Evolutionary conservation across 768 basidiomycete genomes (phyloP), one percentile per base, ranked within the genome.

Genomic region (Imleria badia): DNA sequence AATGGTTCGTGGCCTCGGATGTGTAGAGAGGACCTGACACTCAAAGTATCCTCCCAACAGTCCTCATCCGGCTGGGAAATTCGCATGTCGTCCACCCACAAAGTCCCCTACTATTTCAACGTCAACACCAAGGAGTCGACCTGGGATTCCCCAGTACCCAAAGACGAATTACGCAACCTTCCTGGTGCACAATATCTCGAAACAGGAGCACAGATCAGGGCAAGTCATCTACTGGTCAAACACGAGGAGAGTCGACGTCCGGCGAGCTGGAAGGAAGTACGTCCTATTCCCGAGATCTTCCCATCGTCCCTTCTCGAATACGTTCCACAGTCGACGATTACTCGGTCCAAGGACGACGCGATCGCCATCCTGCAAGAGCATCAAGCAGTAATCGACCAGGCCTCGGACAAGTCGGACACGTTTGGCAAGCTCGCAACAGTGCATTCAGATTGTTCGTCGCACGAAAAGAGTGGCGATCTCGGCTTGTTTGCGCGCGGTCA

Each of bases 201-300:
- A 31, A 17, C n/a, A 29, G 64, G 76, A 17, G 78, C 74, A 19
- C 79, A 89, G 72, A 91, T 97, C 36, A 83, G 93, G 46, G 96
- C 94, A n/a, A 94, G 92, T 66, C 97, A 99, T 76, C 77, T 99
- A 57, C 74, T 99, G 53, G 87, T 98, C 58, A 99, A 99, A 75
- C 95, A 98, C 73, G 78, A 75, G 46, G 87, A 79, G 6, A 91
- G 90, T 68, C 75, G 90, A 55, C 78, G 89, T 26, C 85, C 90
- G 33, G 82, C 87, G 39, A 91, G 89, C 69, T 91, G 90, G 89
- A 89, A 89, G 70, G 87, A 90, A 77, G 90, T 87, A 62, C 52
- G 83, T 70, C 56, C 22, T 20, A 29, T 35, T 44, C 45, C 33
- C 41, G 39, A 39, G 30, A 45, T 36, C 23, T 41, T 26, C 46